phyloP scores from a whole-genome alignment of 371 early-diverging fungal genomes.

The Agmasoma carcini region DNA sequence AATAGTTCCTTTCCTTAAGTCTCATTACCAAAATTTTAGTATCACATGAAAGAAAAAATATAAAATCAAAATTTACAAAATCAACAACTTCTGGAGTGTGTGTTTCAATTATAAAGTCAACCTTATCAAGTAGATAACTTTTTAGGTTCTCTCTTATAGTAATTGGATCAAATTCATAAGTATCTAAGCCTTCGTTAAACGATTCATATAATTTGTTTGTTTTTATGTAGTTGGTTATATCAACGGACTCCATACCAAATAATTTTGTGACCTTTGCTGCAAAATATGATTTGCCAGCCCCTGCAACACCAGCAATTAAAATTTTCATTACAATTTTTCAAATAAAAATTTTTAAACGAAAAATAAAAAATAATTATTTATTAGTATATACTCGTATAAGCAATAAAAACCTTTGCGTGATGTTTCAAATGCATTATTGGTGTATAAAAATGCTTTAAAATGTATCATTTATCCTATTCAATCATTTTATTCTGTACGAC shows the following conservation, averaged over 20 bases:
- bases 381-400: too few relatives aligned
- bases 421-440: too few relatives aligned
- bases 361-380: slow-evolving; percentile 1
- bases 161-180: slow-evolving; percentile 74
- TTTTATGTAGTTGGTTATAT: slow-evolving; percentile 72
- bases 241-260: slow-evolving; percentile 60
- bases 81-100: slow-evolving; percentile 42
- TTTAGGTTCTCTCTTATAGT: slow-evolving; percentile 56
- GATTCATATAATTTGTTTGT: slow-evolving; percentile 68
- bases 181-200: slow-evolving; percentile 68
- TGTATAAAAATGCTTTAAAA: too few relatives aligned
- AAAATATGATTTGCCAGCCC: slow-evolving; percentile 85
- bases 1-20: slow-evolving; percentile 68
- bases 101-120: slow-evolving; percentile 49
- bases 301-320: slow-evolving; percentile 88
- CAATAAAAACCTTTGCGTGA: too few relatives aligned
- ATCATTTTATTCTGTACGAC: too few relatives aligned
- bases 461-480: too few relatives aligned
- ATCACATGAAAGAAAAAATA: slow-evolving; percentile 69
- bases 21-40: slow-evolving; percentile 66
- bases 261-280: slow-evolving; percentile 63
- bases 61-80: slow-evolving; percentile 69
- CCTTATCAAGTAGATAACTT: slow-evolving; percentile 21
- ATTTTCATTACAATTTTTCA: slow-evolving; percentile 57
- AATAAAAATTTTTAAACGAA: slow-evolving; percentile 3